A percentile compares a stretch with the other conserved stretches of the same genome.
These are phyloP conservation scores for Stentor roeselii DNA, from an alignment of 73 alveolate genomes.

Conservation along the genomic window DNA sequence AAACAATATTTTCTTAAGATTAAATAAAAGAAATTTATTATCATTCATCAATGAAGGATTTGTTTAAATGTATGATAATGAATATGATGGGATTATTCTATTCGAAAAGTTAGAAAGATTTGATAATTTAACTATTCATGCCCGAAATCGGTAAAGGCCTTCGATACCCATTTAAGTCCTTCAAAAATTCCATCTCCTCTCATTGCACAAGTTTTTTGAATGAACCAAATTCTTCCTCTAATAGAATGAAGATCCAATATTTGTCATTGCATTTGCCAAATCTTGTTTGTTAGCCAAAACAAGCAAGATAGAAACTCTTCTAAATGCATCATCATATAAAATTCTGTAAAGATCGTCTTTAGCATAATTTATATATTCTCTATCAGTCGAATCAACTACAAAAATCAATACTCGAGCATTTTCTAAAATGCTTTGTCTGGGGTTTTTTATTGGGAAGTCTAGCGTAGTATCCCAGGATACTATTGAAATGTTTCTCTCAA, in stretches of 20 bases:
- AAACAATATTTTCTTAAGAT: too few relatives aligned
- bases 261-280: conserved; percentile 57
- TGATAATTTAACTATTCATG: too few relatives aligned
- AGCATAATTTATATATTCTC: conserved; percentile 87
- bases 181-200: conserved; percentile 27
- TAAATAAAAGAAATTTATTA: too few relatives aligned
- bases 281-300: conserved; percentile 96
- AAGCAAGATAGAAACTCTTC: conserved; percentile 64
- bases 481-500: conserved; percentile 48
- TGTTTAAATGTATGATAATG: too few relatives aligned
- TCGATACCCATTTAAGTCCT: conserved; percentile 20
- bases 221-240: conserved; percentile 6
- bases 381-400: conserved; percentile 94
- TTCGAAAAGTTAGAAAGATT: too few relatives aligned
- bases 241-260: conserved; percentile 45
- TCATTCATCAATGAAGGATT: too few relatives aligned
- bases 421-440: conserved; percentile 55
- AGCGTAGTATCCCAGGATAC: conserved; percentile 77
- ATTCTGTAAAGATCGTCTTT: conserved; percentile 69
- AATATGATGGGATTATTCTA: too few relatives aligned
- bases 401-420: conserved; percentile 87
- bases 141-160: background rate
- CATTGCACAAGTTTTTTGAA: conserved; percentile 20
- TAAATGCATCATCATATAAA: conserved; percentile 71
- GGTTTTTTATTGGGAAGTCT: conserved; percentile 52